These are phyloP conservation scores for Agapanthus africanus DNA, from an alignment of 106 monocot species.

Conservation along the genomic window DNA sequence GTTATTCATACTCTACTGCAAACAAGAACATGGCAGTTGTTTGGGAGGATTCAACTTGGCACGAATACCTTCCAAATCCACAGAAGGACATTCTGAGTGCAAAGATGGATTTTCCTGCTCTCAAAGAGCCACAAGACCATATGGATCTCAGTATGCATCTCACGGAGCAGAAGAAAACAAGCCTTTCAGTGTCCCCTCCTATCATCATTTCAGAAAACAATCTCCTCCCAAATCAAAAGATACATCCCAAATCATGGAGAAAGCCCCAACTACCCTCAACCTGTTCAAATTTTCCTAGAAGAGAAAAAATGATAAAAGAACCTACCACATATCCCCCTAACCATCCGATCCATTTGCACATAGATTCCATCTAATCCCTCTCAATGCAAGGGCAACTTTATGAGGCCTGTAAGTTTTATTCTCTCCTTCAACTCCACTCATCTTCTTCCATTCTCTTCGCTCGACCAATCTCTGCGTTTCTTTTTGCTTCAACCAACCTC, in stretches of 20 bases:
- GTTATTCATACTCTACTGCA: constrained; percentile 13
- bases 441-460: constrained; percentile 24
- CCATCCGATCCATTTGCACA: neutral
- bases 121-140: constrained; percentile 17
- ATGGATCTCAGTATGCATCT: constrained; percentile 19
- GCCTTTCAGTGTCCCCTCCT: constrained; percentile 3
- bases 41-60: constrained; percentile 13
- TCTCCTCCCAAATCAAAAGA: too few species aligned
- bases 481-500: constrained; percentile 28
- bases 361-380: constrained; percentile 20
- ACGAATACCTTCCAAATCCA: constrained; percentile 11
- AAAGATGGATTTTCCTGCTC: constrained; percentile 13
- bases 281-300: neutral
- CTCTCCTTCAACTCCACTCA: constrained; percentile 31
- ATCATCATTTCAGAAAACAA: too few species aligned
- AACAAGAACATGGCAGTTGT: constrained; percentile 11
- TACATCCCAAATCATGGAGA: too few species aligned
- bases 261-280: too few species aligned
- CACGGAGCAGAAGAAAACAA: constrained; percentile 2
- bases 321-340: neutral
- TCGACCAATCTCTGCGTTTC: constrained; percentile 38
- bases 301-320: neutral
- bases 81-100: constrained; percentile 15
- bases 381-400: constrained; percentile 24
- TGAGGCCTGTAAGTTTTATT: constrained; percentile 37